Base-by-base conservation (phyloP, 495 filamentous ascomycete species). In the Astrocystis sublimbata region DNA sequence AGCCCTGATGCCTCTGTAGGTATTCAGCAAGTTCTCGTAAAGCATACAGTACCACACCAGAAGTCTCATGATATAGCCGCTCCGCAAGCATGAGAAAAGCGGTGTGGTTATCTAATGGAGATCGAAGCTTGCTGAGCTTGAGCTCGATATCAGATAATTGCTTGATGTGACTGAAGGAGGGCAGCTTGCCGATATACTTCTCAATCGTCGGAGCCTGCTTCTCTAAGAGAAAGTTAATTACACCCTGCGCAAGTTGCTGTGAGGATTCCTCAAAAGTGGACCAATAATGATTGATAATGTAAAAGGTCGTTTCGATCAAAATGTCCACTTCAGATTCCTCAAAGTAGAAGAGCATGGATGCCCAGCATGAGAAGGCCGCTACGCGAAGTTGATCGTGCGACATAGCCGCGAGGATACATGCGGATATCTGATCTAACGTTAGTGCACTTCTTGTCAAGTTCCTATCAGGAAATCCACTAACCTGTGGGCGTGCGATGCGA, bases 241-340 rank as follows among this genome's bases (percentile, higher is more conserved):
- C 80, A 23, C 81, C 75, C 52, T 83, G 76, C 1, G 86, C 86
- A 46, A 75, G 78, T 8, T 79, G 63, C 64, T 82, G 87, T 5
- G 88, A 87, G 3, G 76, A 69, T 17, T 80, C 76, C 19, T 87
- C 81, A 56, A 97, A 88, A 2, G 62, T 79, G 0, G 77, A 65
- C 92, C 94, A 98, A 66, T 93, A 87, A 62, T 86, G 86, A 13
- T 89, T 84, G 40, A 98, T 85, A 57, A 96, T 86, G 26, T 92
- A 90, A 61, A 97, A 89, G 0, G 92, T 96, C 62, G 91, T 89
- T 65, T 96, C 92, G 17, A 98, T 75, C 53, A 96, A 79, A 28
- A 83, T 79, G 50, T 85, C 86, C n/a, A 96, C 78, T 64, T 96
- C 92, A 19, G 91, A 87, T 62, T 89, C 86, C 4, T 87, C 85